Base-by-base conservation (phyloP, 2,329 filamentous ascomycete species). In the Pseudocercospora eumusae region DNA sequence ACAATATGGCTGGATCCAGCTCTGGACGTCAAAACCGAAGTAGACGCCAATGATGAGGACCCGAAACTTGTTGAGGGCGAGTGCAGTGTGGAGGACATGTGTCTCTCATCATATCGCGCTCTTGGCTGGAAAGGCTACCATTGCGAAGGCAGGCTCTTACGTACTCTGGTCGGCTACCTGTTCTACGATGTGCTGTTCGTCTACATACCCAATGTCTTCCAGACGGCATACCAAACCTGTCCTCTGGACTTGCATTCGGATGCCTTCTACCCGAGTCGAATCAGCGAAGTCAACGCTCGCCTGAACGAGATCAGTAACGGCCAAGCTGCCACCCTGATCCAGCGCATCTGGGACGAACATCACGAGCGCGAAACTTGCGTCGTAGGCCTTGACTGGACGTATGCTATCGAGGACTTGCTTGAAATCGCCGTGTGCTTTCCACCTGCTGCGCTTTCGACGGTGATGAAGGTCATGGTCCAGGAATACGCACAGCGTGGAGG, bases 101-200 rank as follows among this genome's bases (percentile, higher is more conserved):
- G 93, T 74, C 82, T 99, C 40, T 92, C 88, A 49, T 86, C 89
- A 79, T 98, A 98, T 76, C 87, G 91, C 31, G 81, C 83, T 9
- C 82, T 89, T 57, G 93, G 93, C 2, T 98, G 92, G 88, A 96
- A 96, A 75, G 95, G 95, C 10, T 97, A 93, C 72, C 95, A 99
- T 76, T 86, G 89, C 18, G 95, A 99, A 80, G 92, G 92, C 33
- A 91, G 93, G 1, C 93, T 98, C 69, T 80, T 98, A 6, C 87
- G 92, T n/a, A 99, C 95, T 0, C 81, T 99, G 6, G 83, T 83
- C 69, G 81, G 75, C n/a, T 93, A 95, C 72, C 85, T 99, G 18
- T 96, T 98, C 80, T 95, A 88, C 79, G 93, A 99, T 75, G 85
- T 98, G 23, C 80, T 99, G 6, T 98, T 98, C 77, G 82, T 92